A percentile compares a stretch with the other conserved stretches of the same genome.
phyloP scores from a whole-genome alignment of 495 filamentous ascomycete species.

The Stereocaulon alpinum region DNA sequence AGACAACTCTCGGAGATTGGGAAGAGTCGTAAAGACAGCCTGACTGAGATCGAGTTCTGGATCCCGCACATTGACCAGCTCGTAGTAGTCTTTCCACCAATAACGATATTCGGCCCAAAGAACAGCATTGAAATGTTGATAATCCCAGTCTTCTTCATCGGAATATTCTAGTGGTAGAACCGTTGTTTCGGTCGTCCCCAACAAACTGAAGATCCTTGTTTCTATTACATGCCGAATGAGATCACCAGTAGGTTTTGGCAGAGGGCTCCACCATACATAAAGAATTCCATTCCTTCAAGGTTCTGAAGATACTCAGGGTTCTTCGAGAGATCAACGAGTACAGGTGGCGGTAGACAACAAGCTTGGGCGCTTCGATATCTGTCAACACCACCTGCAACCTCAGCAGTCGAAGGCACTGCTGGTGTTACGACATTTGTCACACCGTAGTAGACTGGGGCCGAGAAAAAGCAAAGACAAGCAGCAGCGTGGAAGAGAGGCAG shows the following conservation, averaged over 20 bases:
- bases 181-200: slow-evolving; percentile 30
- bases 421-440: slow-evolving; percentile 33
- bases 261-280: slow-evolving; percentile 21
- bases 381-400: slow-evolving; percentile 1
- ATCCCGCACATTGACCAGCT: slow-evolving; percentile 37
- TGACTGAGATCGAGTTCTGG: slow-evolving; percentile 32
- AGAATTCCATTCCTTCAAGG: not conserved
- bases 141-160: slow-evolving; percentile 38
- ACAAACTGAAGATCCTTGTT: slow-evolving; percentile 20
- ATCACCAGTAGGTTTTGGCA: slow-evolving; percentile 22
- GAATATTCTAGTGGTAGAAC: slow-evolving; percentile 22
- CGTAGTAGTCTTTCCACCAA: slow-evolving; percentile 32
- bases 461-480: not conserved
- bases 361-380: slow-evolving; percentile 4
- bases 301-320: slow-evolving; percentile 17
- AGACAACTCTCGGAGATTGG: slow-evolving; percentile 36
- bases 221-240: slow-evolving; percentile 14
- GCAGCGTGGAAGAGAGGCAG: slow-evolving; percentile 9
- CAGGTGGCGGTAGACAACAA: slow-evolving; percentile 5
- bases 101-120: slow-evolving; percentile 32
- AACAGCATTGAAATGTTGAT: slow-evolving; percentile 33
- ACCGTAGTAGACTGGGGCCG: slow-evolving; percentile 7
- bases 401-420: slow-evolving; percentile 28
- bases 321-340: slow-evolving; percentile 14
- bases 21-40: slow-evolving; percentile 42